Conservation (phyloP, 768 basidiomycete genomes). For the Boletus reticuloceps region DNA sequence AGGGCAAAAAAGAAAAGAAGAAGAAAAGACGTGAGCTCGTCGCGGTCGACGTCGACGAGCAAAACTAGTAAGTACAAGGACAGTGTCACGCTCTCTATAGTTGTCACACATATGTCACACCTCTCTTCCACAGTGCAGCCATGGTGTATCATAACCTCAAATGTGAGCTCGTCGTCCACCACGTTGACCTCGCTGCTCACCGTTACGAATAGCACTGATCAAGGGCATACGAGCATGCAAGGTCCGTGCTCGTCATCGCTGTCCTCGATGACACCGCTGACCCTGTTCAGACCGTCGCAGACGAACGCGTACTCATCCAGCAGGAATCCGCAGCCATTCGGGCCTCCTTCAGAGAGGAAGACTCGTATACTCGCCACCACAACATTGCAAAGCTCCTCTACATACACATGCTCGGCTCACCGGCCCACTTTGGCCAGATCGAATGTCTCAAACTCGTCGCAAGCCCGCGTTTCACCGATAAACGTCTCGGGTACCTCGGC, state of each 20-base stretch:
- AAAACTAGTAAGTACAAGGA: constrained; percentile 1
- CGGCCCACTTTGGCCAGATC: constrained; percentile 99
- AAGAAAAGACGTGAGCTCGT: constrained; percentile 10
- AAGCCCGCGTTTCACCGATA: constrained; percentile 93
- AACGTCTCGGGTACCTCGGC: constrained; percentile 92
- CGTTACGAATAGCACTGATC: constrained; percentile 71
- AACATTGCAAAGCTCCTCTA: constrained; percentile 98
- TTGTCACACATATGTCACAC: constrained; percentile 24
- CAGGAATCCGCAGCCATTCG: constrained; percentile 97
- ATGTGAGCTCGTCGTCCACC: constrained; percentile 41
- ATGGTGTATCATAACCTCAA: constrained; percentile 90
- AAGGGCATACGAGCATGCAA: constrained; percentile 98
- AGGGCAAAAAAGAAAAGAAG: not conserved
- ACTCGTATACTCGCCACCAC: constrained; percentile 91
- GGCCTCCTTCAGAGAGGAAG: constrained; percentile 96
- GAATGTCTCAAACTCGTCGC: constrained; percentile 95
- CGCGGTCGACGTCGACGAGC: constrained; percentile 17
- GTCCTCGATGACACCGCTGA: constrained; percentile 17
- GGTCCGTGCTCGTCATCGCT: constrained; percentile 42
- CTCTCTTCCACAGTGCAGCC: constrained; percentile 10
- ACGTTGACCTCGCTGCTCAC: constrained; percentile 19
- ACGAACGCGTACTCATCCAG: constrained; percentile 95
- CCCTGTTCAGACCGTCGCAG: constrained; percentile 80
- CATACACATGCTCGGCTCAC: constrained; percentile 98
- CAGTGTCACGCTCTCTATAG: constrained; percentile 18